Evolutionary conservation across 2,329 filamentous ascomycete genomes (phyloP).

Genomic region (Aspergillus ustus): DNA sequence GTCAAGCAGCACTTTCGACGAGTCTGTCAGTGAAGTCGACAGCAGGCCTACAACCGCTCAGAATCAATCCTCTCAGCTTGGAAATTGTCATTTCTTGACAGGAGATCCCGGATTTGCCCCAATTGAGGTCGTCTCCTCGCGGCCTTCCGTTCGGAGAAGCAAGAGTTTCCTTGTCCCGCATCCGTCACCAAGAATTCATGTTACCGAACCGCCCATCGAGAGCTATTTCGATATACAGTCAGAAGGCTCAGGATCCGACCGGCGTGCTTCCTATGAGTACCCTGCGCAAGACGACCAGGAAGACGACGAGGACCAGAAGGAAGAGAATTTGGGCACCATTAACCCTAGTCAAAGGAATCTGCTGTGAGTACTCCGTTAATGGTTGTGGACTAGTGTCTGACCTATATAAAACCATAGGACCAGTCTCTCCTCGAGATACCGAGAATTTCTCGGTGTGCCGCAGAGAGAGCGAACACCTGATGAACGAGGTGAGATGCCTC

Average conservation of each 20-base stretch:
- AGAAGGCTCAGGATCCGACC: slow-evolving; percentile 14
- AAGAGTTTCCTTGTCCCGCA: slow-evolving; percentile 30
- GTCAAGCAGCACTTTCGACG: slow-evolving; percentile 30
- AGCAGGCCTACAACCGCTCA: slow-evolving; percentile 32
- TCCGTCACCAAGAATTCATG: slow-evolving; percentile 34
- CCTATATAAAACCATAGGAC: slow-evolving; percentile 5
- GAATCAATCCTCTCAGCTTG: slow-evolving; percentile 19
- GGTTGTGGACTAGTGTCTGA: not conserved
- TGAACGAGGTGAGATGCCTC: slow-evolving; percentile 30
- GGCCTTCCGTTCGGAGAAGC: slow-evolving; percentile 28
- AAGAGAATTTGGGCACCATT: slow-evolving; percentile 11
- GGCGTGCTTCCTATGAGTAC: slow-evolving; percentile 4
- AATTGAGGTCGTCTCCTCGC: slow-evolving; percentile 17
- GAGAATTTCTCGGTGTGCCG: slow-evolving; percentile 31
- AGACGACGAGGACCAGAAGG: slow-evolving; percentile 1
- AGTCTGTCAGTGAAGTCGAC: slow-evolving; percentile 37
- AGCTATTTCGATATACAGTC: slow-evolving; percentile 24
- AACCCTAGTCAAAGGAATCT: slow-evolving; percentile 13
- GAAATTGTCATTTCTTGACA: slow-evolving; percentile 1
- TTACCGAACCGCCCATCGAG: slow-evolving; percentile 32
- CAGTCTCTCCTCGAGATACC: slow-evolving; percentile 25
- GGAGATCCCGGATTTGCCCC: slow-evolving; percentile 1
- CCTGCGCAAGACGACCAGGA: slow-evolving; percentile 5
- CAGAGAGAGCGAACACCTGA: slow-evolving; percentile 29
- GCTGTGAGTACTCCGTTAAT: slow-evolving; percentile 1